Conservation (phyloP, 2,329 filamentous ascomycete genomes). For the Penicillium decumbens region DNA sequence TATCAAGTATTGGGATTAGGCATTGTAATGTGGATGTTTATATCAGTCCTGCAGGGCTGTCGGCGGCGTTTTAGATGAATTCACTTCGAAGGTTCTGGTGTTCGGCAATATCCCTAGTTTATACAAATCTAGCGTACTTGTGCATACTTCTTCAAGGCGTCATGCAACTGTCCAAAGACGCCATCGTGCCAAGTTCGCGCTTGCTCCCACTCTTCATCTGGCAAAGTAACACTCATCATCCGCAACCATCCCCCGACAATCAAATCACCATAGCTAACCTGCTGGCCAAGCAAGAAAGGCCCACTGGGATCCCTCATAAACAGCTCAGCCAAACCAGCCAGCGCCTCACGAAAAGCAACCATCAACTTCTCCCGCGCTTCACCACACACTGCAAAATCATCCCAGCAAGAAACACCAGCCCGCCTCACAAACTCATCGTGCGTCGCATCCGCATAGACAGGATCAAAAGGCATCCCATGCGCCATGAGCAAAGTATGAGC, state of each 20-base stretch:
- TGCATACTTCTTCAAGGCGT: background rate
- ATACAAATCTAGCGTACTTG: background rate
- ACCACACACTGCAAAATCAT: constrained; percentile 32
- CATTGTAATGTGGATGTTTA: constrained; percentile 4
- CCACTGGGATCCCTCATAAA: constrained; percentile 41
- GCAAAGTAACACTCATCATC: constrained; percentile 43
- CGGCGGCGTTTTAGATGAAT: background rate
- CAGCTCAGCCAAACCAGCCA: constrained; percentile 44
- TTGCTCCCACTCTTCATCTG: constrained; percentile 46
- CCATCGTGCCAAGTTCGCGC: background rate
- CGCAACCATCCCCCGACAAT: constrained; percentile 56
- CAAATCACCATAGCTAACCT: constrained; percentile 52
- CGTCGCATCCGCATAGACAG: constrained; percentile 42
- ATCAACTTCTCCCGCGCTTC: constrained; percentile 41
- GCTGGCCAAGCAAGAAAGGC: constrained; percentile 48
- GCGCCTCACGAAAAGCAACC: constrained; percentile 38
- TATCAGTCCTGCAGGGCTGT: constrained; percentile 5
- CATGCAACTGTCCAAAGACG: background rate
- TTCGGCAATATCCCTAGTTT: background rate
- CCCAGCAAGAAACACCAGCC: constrained; percentile 43
- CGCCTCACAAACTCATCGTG: constrained; percentile 50
- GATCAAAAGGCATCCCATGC: constrained; percentile 49
- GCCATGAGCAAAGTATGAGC: constrained; percentile 42
- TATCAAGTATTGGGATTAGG: constrained; percentile 88
- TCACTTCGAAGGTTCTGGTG: background rate